phyloP scores from a whole-genome alignment of 352 stramenopile species.

The Aphanomyces astaci region DNA sequence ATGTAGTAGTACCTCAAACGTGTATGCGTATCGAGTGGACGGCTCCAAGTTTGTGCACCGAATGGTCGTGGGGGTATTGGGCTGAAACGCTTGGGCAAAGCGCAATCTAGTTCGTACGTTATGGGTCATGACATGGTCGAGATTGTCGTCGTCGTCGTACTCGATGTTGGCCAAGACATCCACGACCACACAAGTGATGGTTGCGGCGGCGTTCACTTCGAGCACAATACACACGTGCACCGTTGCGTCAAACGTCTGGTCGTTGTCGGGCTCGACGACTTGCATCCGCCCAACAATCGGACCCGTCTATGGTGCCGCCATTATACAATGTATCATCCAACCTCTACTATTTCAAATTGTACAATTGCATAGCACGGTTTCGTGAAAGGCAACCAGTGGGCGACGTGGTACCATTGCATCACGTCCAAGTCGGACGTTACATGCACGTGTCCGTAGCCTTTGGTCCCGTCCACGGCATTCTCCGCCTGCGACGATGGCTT shows the following conservation, averaged over 20 bases:
- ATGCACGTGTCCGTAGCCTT: neutral
- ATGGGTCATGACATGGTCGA: neutral
- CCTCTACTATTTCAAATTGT: too few relatives aligned
- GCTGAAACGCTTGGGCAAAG: conserved; percentile 29
- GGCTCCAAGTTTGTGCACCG: conserved; percentile 35
- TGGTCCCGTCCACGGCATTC: neutral
- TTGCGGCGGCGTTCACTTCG: conserved; percentile 46
- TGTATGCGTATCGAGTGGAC: conserved; percentile 57
- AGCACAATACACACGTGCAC: conserved; percentile 49
- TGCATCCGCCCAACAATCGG: conserved; percentile 12
- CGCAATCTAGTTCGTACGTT: conserved; percentile 23
- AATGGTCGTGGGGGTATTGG: conserved; percentile 42
- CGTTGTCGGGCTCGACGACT: neutral
- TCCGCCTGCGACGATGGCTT: too few relatives aligned
- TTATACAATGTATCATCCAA: too few relatives aligned
- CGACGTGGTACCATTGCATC: neutral
- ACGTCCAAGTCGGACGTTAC: conserved; percentile 5
- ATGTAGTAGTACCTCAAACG: conserved; percentile 55
- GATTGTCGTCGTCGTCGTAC: neutral
- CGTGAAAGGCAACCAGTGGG: neutral
- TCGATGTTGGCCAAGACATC: conserved; percentile 56
- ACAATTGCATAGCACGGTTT: conserved; percentile 8
- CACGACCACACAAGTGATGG: conserved; percentile 48
- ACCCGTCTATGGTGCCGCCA: neutral
- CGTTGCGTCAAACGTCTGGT: neutral